These are phyloP conservation scores for Angophora floribunda DNA, from an alignment of 345 rosid species.

Conservation along the genomic window DNA sequence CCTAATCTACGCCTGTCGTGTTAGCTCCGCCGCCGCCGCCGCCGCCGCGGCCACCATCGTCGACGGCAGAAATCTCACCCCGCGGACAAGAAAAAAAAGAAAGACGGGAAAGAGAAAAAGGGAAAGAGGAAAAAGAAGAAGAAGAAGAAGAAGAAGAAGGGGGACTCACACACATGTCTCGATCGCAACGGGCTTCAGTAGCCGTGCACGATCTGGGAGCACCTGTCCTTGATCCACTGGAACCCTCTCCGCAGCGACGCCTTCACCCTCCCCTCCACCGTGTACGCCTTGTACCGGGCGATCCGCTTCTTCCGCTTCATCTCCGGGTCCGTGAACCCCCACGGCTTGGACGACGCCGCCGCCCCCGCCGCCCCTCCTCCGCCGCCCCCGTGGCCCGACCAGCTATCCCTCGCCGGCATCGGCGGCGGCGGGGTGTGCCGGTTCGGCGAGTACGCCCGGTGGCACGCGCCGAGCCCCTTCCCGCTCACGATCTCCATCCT, in stretches of 20 bases:
- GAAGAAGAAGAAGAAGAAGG: accelerated
- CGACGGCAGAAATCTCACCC: background rate
- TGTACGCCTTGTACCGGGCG: conserved; percentile 12
- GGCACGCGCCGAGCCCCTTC: background rate
- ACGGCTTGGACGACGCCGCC: conserved; percentile 2
- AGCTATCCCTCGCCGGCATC: background rate
- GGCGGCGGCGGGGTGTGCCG: background rate
- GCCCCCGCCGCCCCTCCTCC: background rate
- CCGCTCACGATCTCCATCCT: conserved; percentile 7
- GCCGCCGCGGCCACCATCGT: background rate
- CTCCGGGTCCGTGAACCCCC: conserved; percentile 9
- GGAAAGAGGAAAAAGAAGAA: too few species aligned
- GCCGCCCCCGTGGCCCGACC: background rate
- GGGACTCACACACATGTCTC: background rate
- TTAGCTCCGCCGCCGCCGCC: background rate
- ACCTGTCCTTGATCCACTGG: conserved; percentile 5
- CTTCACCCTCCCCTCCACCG: conserved; percentile 8
- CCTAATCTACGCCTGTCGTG: background rate
- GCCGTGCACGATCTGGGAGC: conserved; percentile 4
- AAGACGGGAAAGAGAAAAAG: background rate
- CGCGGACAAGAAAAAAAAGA: background rate
- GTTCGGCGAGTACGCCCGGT: background rate
- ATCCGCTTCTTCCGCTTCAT: conserved; percentile 15
- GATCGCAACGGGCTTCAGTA: background rate
- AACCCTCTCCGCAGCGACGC: conserved; percentile 9